A percentile compares a stretch with the other conserved stretches of the same genome.
phyloP scores from a whole-genome alignment of 1,284 basidiomycete species.

The Ceratobasidium sp. region DNA sequence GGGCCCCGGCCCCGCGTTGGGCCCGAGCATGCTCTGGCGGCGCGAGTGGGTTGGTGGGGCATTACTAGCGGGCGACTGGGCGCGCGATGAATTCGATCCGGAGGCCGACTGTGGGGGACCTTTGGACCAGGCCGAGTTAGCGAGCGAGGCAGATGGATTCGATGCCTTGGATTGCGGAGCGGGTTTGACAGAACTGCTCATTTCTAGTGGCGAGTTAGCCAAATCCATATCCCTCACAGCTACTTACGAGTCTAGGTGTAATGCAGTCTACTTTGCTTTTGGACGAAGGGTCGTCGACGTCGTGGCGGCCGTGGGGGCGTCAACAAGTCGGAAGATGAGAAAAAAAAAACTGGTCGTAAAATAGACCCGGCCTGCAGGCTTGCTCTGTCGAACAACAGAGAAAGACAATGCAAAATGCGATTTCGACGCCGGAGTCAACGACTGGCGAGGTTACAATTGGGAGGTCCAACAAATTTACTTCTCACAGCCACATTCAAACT shows the following conservation, averaged over 20 bases:
- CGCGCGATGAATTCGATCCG: slow-evolving; percentile 23
- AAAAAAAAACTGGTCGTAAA: slow-evolving; percentile 22
- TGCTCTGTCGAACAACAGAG: slow-evolving; percentile 25
- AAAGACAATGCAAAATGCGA: slow-evolving; percentile 24
- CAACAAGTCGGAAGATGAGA: slow-evolving; percentile 3
- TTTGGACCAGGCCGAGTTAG: slow-evolving; percentile 34
- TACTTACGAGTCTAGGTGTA: slow-evolving; percentile 21
- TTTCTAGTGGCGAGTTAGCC: slow-evolving; percentile 13
- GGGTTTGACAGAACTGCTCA: slow-evolving; percentile 41
- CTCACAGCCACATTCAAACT: slow-evolving; percentile 1
- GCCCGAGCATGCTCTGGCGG: slow-evolving; percentile 23
- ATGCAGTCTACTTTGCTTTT: slow-evolving; percentile 22
- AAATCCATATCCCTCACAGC: not conserved
- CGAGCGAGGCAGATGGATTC: slow-evolving; percentile 33
- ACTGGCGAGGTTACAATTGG: slow-evolving; percentile 14
- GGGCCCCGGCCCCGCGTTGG: slow-evolving; percentile 17
- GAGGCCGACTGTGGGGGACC: slow-evolving; percentile 15
- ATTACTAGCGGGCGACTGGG: slow-evolving; percentile 39
- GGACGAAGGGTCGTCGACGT: slow-evolving; percentile 19
- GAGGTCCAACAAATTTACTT: slow-evolving; percentile 1
- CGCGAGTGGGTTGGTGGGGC: slow-evolving; percentile 18
- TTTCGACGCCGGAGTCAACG: slow-evolving; percentile 20
- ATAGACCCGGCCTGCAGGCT: slow-evolving; percentile 30
- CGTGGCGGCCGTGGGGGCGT: slow-evolving; percentile 13
- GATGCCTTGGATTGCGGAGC: slow-evolving; percentile 27